Percentiles rank a stretch among this genome's conserved stretches.
Evolutionary conservation across 768 basidiomycete genomes (phyloP).

Genomic region (Auriscalpium orientale): DNA sequence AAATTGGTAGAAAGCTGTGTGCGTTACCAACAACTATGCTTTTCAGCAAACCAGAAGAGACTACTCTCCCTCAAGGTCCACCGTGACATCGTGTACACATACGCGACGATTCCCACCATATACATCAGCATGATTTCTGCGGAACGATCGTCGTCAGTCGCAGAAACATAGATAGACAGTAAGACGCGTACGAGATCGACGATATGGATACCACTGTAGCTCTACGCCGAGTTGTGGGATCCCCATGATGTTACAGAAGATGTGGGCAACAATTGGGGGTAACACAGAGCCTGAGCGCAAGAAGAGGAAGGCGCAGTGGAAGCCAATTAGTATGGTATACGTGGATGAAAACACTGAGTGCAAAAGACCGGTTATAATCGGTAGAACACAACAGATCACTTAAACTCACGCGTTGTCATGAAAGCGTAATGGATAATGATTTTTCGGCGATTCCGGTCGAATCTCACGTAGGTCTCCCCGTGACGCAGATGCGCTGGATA

Average conservation of each 20-base stretch:
- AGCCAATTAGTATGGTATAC: slow-evolving; percentile 90
- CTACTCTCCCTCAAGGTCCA: slow-evolving; percentile 39
- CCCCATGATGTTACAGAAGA: slow-evolving; percentile 95
- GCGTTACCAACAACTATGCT: not conserved
- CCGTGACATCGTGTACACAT: slow-evolving; percentile 41
- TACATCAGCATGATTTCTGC: slow-evolving; percentile 52
- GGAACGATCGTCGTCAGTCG: slow-evolving; percentile 6
- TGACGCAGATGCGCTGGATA: slow-evolving; percentile 83
- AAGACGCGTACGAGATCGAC: slow-evolving; percentile 40
- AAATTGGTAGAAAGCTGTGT: too few species aligned
- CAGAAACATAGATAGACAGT: slow-evolving; percentile 3
- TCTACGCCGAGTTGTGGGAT: slow-evolving; percentile 64
- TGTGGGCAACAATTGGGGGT: slow-evolving; percentile 72
- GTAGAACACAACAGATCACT: not conserved
- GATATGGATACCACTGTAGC: slow-evolving; percentile 40
- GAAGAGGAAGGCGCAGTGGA: slow-evolving; percentile 79
- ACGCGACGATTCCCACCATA: slow-evolving; percentile 50
- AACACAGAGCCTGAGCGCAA: slow-evolving; percentile 77
- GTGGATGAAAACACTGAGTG: slow-evolving; percentile 70
- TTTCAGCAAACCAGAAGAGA: slow-evolving; percentile 33
- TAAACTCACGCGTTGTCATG: slow-evolving; percentile 42
- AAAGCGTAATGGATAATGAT: slow-evolving; percentile 56
- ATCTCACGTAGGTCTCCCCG: slow-evolving; percentile 74
- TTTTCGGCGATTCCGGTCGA: slow-evolving; percentile 62
- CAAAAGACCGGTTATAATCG: not conserved